A percentile compares a stretch with the other conserved stretches of the same genome.
These are phyloP conservation scores for Acidomyces sp. DNA, from an alignment of 495 filamentous ascomycete genomes.

Conservation along the genomic window DNA sequence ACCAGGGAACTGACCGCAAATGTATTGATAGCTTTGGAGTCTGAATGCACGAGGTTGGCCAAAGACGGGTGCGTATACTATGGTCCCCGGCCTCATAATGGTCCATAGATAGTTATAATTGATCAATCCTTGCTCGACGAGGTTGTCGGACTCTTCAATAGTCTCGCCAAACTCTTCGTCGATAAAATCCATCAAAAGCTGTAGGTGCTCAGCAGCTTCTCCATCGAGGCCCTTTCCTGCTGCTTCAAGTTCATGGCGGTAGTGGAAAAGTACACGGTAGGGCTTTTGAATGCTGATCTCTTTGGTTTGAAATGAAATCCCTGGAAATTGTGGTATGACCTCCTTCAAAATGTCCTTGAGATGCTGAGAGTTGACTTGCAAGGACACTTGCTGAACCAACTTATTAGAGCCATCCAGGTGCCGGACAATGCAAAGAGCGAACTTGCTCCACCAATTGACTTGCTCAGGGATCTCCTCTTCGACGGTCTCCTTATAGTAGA, in stretches of 20 bases:
- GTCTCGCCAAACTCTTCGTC: slow-evolving; percentile 7
- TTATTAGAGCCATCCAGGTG: slow-evolving; percentile 8
- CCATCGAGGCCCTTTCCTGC: slow-evolving; percentile 4
- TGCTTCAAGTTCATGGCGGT: slow-evolving; percentile 12
- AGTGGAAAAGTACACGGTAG: slow-evolving; percentile 14
- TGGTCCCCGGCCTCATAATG: slow-evolving; percentile 10
- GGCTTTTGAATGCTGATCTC: slow-evolving; percentile 11
- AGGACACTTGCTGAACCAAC: slow-evolving; percentile 2
- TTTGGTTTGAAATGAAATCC: slow-evolving; percentile 15
- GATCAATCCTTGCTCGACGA: slow-evolving; percentile 8
- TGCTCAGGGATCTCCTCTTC: slow-evolving; percentile 10
- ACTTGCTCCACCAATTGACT: slow-evolving; percentile 15
- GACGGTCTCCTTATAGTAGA: slow-evolving; percentile 11
- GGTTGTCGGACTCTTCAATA: slow-evolving; percentile 12
- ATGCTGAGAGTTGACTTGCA: slow-evolving; percentile 19
- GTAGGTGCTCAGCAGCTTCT: slow-evolving; percentile 8
- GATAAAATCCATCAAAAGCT: slow-evolving; percentile 14
- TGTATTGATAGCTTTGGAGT: background rate
- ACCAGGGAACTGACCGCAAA: background rate
- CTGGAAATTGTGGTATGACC: slow-evolving; percentile 12
- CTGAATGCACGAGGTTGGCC: slow-evolving; percentile 8
- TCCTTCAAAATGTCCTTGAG: slow-evolving; percentile 15
- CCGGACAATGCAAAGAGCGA: slow-evolving; percentile 12
- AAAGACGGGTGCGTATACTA: slow-evolving; percentile 1
- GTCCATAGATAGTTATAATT: slow-evolving; percentile 15